Evolutionary conservation across 73 alveolate species (phyloP).

Genomic region (Diophrys sp.): DNA sequence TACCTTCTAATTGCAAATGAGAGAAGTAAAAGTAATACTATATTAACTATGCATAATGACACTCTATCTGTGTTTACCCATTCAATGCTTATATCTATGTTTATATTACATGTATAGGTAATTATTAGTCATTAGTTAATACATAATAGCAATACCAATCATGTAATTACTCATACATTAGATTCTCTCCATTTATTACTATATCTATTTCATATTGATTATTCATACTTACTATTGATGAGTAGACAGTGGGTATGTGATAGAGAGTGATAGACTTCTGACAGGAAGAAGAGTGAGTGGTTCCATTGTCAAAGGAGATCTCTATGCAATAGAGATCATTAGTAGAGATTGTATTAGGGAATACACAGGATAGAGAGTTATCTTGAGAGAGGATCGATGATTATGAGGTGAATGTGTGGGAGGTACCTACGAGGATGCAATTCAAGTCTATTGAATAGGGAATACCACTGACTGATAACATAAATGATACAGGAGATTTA

Average conservation of each 20-base stretch:
- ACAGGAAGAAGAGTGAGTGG: too few species aligned
- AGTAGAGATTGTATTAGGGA: too few species aligned
- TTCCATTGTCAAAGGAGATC: too few species aligned
- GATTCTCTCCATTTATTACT: background rate
- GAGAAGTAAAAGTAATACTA: background rate
- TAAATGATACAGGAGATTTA: too few species aligned
- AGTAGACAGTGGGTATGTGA: background rate
- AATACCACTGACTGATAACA: too few species aligned
- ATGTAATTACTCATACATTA: background rate
- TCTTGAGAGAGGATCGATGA: too few species aligned
- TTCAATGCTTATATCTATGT: background rate
- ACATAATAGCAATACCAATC: background rate
- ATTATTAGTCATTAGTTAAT: background rate
- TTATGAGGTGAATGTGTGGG: too few species aligned
- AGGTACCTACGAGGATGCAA: too few species aligned
- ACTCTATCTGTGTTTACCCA: background rate
- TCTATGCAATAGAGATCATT: too few species aligned
- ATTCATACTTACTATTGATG: background rate
- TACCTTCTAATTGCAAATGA: background rate
- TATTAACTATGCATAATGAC: background rate
- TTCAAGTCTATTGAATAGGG: too few species aligned
- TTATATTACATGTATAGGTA: background rate
- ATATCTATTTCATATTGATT: background rate
- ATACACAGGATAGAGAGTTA: too few species aligned
- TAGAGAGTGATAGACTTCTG: too few species aligned